Percentiles rank a stretch among this genome's conserved stretches.
Evolutionary conservation across 139 green algal genomes (phyloP).

Genomic region (Tetraselmis striata): DNA sequence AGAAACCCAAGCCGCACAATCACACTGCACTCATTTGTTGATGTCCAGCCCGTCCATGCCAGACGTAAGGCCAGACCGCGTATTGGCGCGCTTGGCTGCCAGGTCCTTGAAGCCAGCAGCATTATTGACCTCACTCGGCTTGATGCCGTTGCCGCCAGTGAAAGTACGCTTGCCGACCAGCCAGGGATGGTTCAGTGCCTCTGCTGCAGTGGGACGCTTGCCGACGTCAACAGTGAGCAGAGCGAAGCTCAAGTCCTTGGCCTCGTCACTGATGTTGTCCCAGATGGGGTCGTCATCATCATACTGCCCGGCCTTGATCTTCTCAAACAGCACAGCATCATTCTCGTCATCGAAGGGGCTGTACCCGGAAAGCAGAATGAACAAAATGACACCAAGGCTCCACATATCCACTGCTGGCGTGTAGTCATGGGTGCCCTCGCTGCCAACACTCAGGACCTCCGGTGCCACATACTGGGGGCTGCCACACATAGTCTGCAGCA

Average conservation of each 20-base stretch:
- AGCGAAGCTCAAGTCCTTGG: conserved; percentile 61
- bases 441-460: conserved; percentile 58
- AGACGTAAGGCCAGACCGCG: neutral
- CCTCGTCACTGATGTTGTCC: conserved; percentile 55
- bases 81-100: neutral
- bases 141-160: neutral
- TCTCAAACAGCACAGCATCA: conserved; percentile 70
- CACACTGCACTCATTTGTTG: too few relatives aligned
- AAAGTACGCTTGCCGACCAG: conserved; percentile 18
- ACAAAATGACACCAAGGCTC: conserved; percentile 74
- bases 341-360: conserved; percentile 73
- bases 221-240: conserved; percentile 54
- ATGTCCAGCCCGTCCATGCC: neutral
- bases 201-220: conserved; percentile 56
- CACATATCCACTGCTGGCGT: conserved; percentile 72
- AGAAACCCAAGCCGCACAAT: too few relatives aligned
- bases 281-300: conserved; percentile 74
- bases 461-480: conserved; percentile 17
- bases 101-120: neutral
- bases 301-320: conserved; percentile 69
- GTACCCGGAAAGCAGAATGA: conserved; percentile 54
- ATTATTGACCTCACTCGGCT: neutral
- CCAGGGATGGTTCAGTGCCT: conserved; percentile 70
- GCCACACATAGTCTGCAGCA: conserved; percentile 71
- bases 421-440: conserved; percentile 18